Conservation (phyloP, 306 rosid genomes). For the Sphenostylis stenocarpa region DNA sequence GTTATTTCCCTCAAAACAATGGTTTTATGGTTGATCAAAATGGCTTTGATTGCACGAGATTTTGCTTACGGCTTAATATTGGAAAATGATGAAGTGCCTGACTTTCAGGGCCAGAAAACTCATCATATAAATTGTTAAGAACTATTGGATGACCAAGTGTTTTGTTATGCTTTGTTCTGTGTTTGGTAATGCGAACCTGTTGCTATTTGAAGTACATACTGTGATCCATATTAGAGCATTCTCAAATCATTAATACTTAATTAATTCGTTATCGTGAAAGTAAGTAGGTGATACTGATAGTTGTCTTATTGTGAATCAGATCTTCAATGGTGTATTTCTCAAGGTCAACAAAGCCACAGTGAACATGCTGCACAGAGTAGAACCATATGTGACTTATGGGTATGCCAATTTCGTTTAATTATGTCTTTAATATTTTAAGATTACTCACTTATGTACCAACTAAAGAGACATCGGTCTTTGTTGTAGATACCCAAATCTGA, state of each 20-base stretch:
- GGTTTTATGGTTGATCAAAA: neutral
- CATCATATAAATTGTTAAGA: no score
- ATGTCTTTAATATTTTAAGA: neutral
- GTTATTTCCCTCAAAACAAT: neutral
- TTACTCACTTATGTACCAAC: no score
- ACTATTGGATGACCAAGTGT: no score
- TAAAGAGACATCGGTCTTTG: neutral
- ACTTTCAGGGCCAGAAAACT: neutral
- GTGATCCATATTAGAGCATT: neutral
- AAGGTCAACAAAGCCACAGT: constrained; percentile 91
- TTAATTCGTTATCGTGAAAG: neutral
- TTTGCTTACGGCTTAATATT: neutral
- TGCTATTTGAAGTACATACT: neutral
- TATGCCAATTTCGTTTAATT: neutral
- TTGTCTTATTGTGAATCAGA: constrained; percentile 43
- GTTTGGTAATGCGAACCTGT: neutral
- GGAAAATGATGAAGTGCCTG: neutral
- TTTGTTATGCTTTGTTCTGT: neutral
- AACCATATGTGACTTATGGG: constrained; percentile 93
- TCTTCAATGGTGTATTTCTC: constrained; percentile 87
- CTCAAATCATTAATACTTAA: no score
- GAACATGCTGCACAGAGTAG: constrained; percentile 90
- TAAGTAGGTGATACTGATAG: neutral
- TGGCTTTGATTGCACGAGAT: neutral
- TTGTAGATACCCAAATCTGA: constrained; percentile 78